These are phyloP conservation scores for Botrytis cinerea DNA, from an alignment of 2,329 filamentous ascomycete species.

Conservation along the genomic window DNA sequence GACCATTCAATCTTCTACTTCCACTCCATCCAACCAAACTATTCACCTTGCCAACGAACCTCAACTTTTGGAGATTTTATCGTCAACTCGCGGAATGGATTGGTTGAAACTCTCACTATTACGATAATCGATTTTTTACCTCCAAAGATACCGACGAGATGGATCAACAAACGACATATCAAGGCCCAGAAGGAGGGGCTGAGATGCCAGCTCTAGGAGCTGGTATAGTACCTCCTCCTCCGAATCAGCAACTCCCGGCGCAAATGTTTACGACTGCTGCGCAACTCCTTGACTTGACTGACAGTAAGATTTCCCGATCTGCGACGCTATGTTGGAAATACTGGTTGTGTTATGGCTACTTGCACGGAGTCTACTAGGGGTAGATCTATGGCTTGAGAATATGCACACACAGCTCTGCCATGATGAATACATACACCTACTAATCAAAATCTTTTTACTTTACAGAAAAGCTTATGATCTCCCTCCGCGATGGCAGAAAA, in stretches of 20 bases:
- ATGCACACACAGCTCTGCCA: not conserved
- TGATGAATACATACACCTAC: constrained; percentile 8
- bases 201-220: constrained; percentile 30
- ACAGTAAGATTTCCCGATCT: constrained; percentile 67
- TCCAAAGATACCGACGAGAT: constrained; percentile 45
- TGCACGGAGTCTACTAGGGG: not conserved
- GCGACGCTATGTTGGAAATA: not conserved
- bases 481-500: constrained; percentile 90
- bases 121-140: constrained; percentile 29
- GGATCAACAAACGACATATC: constrained; percentile 55
- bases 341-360: constrained; percentile 1
- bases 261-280: constrained; percentile 99
- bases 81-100: constrained; percentile 34
- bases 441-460: constrained; percentile 6
- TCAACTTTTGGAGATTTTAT: constrained; percentile 3
- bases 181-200: constrained; percentile 37
- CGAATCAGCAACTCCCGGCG: constrained; percentile 69
- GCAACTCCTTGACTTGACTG: constrained; percentile 91
- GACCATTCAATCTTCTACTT: not conserved
- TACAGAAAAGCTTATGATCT: constrained; percentile 89
- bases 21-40: constrained; percentile 6
- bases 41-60: constrained; percentile 18
- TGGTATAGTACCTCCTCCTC: constrained; percentile 32
- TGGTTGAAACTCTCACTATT: constrained; percentile 27
- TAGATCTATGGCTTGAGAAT: not conserved